Base-by-base conservation (phyloP, 1,139 yeast species). In the Diutina neorugosa region DNA sequence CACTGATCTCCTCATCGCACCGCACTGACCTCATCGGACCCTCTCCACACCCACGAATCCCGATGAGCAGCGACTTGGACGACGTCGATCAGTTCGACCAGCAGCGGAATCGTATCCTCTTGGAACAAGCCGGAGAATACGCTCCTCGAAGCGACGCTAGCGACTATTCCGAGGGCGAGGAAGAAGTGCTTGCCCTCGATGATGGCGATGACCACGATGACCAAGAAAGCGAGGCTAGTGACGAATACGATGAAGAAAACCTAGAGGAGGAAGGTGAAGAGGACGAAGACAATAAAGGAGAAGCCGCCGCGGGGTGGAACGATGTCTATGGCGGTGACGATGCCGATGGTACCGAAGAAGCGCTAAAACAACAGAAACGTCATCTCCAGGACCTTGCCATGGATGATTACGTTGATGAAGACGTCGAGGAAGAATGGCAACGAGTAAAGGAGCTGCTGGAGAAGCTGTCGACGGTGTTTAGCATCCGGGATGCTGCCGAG, bases 251-350 rank as follows among this genome's bases (percentile, higher is more conserved):
- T 1, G 43, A 37, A 4, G 69, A 63, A 4, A 72, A 67, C n/a
- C n/a, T n/a, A 2, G 78, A 69, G 1, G 79, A 69, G 3, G 78
- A 70, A 2, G 78, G 67, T 1, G 79, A 68, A 1, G 82, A 71
- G 44, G 79, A 75, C 9, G 67, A 60, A 11, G 84, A 75, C 4
- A 82, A 76, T 42, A 84, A 76, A 37, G 71, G 64, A 21, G 74
- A 74, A 55, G 86, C 86, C 7, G 40, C 50, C 6, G 50, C 21
- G 18, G 50, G 19, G n/a, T 91, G 98, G 98, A 98, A 98, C 52
- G 84, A 86, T 60, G 91, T 89, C 66, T 93, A 80, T 61, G 84
- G 84, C 53, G 96, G 95, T 54, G 97, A 94, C 41, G 91, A 85
- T 34, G 77, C 68, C 47, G 87, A 88, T 6, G 82, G 80, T 57